Conservation (phyloP, 2,329 filamentous ascomycete genomes). For the Ophiobolus disseminans region DNA sequence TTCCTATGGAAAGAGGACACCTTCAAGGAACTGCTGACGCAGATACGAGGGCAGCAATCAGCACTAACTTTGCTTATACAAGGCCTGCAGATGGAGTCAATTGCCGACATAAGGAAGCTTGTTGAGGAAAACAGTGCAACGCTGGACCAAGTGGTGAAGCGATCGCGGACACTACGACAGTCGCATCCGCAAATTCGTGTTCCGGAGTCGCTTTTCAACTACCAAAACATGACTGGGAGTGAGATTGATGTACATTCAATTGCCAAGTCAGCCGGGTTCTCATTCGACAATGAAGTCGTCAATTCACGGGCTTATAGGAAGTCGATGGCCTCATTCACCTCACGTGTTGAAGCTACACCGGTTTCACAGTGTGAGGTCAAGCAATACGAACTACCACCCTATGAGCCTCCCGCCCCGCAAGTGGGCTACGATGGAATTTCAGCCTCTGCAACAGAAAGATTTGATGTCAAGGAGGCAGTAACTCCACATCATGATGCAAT, state of each 20-base stretch:
- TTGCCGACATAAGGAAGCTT: slow-evolving; percentile 40
- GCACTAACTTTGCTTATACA: slow-evolving; percentile 43
- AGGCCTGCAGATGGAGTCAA: slow-evolving; percentile 45
- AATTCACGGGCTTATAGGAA: slow-evolving; percentile 42
- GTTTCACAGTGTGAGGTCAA: background rate
- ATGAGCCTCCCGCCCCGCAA: slow-evolving; percentile 11
- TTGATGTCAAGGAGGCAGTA: no score
- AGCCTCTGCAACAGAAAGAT: background rate
- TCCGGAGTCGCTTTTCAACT: slow-evolving; percentile 35
- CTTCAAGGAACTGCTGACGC: slow-evolving; percentile 43
- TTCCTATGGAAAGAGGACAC: slow-evolving; percentile 43
- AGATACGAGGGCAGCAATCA: slow-evolving; percentile 45
- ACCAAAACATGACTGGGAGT: slow-evolving; percentile 2
- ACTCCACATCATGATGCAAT: background rate
- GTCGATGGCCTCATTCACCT: slow-evolving; percentile 33
- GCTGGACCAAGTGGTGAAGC: slow-evolving; percentile 35
- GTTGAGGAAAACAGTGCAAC: slow-evolving; percentile 37
- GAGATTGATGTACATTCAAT: slow-evolving; percentile 25
- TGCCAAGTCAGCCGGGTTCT: slow-evolving; percentile 32
- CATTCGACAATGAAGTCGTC: slow-evolving; percentile 42
- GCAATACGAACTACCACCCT: slow-evolving; percentile 19
- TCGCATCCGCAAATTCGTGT: slow-evolving; percentile 38
- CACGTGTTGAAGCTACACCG: background rate
- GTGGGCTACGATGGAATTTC: background rate
- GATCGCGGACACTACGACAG: slow-evolving; percentile 33